These are phyloP conservation scores for Parathielavia hyrcaniae DNA, from an alignment of 495 filamentous ascomycete genomes.

Conservation along the genomic window DNA sequence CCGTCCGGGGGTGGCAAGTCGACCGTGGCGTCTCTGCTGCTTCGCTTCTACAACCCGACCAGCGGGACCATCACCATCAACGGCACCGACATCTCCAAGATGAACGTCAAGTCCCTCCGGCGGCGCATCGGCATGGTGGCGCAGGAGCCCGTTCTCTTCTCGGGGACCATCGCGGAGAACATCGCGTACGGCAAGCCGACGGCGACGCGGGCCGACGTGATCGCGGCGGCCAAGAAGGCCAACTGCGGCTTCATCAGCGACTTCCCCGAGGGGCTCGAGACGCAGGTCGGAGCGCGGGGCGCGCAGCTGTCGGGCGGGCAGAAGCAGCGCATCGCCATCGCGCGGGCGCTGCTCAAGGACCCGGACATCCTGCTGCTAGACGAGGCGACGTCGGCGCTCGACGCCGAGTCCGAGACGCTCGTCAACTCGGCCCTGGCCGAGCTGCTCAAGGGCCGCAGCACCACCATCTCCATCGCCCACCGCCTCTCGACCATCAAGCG, in stretches of 20 bases:
- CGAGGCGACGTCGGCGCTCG: constrained; percentile 87
- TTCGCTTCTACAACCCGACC: constrained; percentile 86
- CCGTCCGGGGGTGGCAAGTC: constrained; percentile 93
- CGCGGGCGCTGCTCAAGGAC: constrained; percentile 86
- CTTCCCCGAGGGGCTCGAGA: constrained; percentile 93
- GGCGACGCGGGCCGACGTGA: constrained; percentile 73
- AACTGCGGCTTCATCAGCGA: constrained; percentile 96
- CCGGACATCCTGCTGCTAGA: constrained; percentile 95
- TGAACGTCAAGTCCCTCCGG: constrained; percentile 93
- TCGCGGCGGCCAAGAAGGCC: constrained; percentile 82
- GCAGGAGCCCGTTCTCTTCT: constrained; percentile 95
- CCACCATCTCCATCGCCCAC: constrained; percentile 95
- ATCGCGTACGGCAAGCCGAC: constrained; percentile 85
- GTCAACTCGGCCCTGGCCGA: constrained; percentile 82
- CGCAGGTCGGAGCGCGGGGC: constrained; percentile 83
- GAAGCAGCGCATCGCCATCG: constrained; percentile 97
- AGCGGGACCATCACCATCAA: constrained; percentile 75
- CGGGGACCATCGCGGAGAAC: constrained; percentile 91
- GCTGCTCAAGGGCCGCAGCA: constrained; percentile 78
- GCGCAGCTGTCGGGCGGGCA: constrained; percentile 93
- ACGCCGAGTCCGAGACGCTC: constrained; percentile 94
- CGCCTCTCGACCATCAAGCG: constrained; percentile 93
- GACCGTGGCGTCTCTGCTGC: constrained; percentile 79
- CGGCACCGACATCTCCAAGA: constrained; percentile 70
- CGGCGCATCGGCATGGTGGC: constrained; percentile 90